Conservation (phyloP, 2,329 filamentous ascomycete species). For the Phialophora chinensis region DNA sequence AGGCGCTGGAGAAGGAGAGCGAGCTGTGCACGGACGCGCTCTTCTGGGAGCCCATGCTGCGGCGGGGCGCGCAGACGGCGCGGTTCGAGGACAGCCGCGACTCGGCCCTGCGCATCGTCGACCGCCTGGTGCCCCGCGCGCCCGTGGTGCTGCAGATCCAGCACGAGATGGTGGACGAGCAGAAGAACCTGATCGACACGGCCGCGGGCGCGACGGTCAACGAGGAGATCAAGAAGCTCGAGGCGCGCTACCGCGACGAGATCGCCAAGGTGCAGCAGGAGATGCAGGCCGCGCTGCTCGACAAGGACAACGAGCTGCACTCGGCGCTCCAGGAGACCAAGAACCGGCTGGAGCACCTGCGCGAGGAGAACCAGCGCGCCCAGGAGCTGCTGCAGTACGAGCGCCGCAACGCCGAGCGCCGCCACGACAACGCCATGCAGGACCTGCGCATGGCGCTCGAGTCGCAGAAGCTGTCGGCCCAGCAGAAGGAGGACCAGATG, state of each 20-base stretch:
- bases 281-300: neutral
- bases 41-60: conserved; percentile 4
- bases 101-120: conserved; percentile 16
- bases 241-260: neutral
- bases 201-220: conserved; percentile 12
- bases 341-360: neutral
- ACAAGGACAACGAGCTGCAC: conserved; percentile 1
- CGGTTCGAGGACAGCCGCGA: neutral
- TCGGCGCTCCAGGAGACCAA: neutral
- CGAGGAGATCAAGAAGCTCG: conserved; percentile 11
- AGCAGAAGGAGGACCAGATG: conserved; percentile 1
- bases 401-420: neutral
- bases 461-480: neutral
- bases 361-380: neutral
- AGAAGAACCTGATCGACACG: conserved; percentile 16
- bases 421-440: neutral
- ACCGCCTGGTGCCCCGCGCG: neutral
- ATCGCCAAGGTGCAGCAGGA: neutral
- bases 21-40: neutral
- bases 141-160: conserved; percentile 17
- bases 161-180: conserved; percentile 24
- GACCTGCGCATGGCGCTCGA: neutral
- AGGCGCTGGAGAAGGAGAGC: neutral
- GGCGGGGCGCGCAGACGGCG: neutral
- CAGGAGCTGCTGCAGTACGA: neutral